Evolutionary conservation across 139 green algal genomes (phyloP).

Genomic region (Penium margaritaceum): DNA sequence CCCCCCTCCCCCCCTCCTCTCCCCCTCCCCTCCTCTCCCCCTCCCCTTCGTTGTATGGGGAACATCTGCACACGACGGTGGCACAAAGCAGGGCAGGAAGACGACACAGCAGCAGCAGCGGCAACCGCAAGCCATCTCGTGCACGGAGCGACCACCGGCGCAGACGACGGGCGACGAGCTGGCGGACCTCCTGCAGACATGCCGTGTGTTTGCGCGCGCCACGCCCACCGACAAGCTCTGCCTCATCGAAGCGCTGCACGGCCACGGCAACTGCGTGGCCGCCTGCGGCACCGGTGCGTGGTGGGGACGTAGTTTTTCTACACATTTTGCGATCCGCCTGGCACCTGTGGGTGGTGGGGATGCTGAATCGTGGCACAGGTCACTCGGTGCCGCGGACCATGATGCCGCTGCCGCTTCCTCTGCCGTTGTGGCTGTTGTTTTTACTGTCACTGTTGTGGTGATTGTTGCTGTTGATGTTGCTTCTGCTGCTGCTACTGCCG

Average conservation of each 20-base stretch:
- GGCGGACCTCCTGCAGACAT: background rate
- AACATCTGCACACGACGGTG: background rate
- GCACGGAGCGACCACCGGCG: background rate
- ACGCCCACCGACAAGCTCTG: conserved; percentile 85
- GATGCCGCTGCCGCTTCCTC: too few species aligned
- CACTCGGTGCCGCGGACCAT: too few species aligned
- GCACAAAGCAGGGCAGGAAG: background rate
- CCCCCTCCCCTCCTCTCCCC: background rate
- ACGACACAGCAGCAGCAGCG: background rate
- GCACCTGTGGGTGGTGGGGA: too few species aligned
- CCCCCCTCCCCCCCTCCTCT: background rate
- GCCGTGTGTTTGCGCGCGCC: conserved; percentile 68
- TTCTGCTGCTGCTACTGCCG: too few species aligned
- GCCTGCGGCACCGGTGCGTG: too few species aligned
- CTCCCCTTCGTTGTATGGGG: background rate
- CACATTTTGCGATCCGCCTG: too few species aligned
- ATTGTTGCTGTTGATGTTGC: too few species aligned
- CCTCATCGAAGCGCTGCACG: conserved; percentile 75
- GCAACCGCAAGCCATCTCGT: background rate
- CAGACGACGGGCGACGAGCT: conserved; percentile 17
- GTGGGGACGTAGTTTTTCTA: too few species aligned
- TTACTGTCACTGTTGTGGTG: too few species aligned
- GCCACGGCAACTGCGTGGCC: conserved; percentile 79
- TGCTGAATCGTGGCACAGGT: too few species aligned
- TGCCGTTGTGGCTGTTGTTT: too few species aligned